phyloP scores from a whole-genome alignment of 225 moss, liverwort and hornwort genomes.

The Asterella californica region DNA sequence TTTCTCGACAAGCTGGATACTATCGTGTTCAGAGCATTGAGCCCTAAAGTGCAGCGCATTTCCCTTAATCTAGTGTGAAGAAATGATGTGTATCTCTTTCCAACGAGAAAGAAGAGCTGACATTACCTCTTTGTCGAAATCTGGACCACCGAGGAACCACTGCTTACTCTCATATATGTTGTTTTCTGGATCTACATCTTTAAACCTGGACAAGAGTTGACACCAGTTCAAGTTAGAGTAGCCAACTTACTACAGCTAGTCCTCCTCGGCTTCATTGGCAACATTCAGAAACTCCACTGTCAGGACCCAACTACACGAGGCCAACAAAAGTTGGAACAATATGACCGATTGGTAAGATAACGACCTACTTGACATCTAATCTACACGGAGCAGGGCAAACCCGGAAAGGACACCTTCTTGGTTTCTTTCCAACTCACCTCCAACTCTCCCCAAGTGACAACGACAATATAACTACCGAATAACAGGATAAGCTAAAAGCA shows the following conservation, averaged over 20 bases:
- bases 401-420: neutral
- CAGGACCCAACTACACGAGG: neutral
- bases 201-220: slow-evolving; percentile 28
- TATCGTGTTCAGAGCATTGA: too few relatives aligned
- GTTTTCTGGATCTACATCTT: slow-evolving; percentile 27
- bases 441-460: neutral
- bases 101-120: neutral
- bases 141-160: slow-evolving; percentile 35
- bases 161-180: neutral
- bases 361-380: neutral
- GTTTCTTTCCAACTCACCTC: neutral
- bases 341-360: neutral
- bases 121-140: slow-evolving; percentile 39
- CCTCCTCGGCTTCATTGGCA: too few relatives aligned
- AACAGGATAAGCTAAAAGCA: neutral
- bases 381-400: neutral
- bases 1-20: too few relatives aligned
- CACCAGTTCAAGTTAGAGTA: neutral
- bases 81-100: too few relatives aligned
- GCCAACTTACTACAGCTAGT: neutral
- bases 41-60: too few relatives aligned
- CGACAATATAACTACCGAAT: neutral
- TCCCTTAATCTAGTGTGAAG: too few relatives aligned
- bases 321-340: neutral
- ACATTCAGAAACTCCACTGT: too few relatives aligned